These are phyloP conservation scores for Myriangium duriaei DNA, from an alignment of 2,329 filamentous ascomycete species.

Conservation along the genomic window DNA sequence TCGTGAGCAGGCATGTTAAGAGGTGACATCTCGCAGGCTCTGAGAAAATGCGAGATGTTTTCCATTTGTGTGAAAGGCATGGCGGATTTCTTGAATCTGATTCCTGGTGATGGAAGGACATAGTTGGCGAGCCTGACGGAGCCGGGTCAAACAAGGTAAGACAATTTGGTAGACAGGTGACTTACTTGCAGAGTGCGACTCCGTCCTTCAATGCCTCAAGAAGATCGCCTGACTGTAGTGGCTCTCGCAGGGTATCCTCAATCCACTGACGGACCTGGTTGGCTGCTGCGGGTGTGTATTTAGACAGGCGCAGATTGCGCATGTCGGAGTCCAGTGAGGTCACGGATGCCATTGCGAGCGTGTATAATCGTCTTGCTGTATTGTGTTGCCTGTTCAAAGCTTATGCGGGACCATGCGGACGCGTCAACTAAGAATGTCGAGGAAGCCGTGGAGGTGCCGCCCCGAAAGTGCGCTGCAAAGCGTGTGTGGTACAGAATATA, in stretches of 20 bases:
- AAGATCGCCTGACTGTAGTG: constrained; percentile 60
- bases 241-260: constrained; percentile 64
- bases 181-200: constrained; percentile 77
- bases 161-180: constrained; percentile 20
- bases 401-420: no score
- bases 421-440: no score
- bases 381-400: not conserved
- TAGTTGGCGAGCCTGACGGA: constrained; percentile 63
- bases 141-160: not conserved
- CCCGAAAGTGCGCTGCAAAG: no score
- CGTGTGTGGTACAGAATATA: no score
- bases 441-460: no score
- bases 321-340: constrained; percentile 89
- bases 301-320: constrained; percentile 80
- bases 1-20: constrained; percentile 86
- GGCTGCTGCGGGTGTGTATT: constrained; percentile 83
- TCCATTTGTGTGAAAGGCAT: constrained; percentile 99
- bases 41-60: constrained; percentile 93
- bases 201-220: constrained; percentile 83
- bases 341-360: constrained; percentile 68
- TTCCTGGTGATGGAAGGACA: constrained; percentile 58
- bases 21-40: constrained; percentile 72
- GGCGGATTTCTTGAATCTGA: constrained; percentile 79
- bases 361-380: constrained; percentile 1
- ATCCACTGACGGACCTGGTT: constrained; percentile 81